Base-by-base conservation (phyloP, 352 stramenopile genomes). In the Blastocystis sp. region DNA sequence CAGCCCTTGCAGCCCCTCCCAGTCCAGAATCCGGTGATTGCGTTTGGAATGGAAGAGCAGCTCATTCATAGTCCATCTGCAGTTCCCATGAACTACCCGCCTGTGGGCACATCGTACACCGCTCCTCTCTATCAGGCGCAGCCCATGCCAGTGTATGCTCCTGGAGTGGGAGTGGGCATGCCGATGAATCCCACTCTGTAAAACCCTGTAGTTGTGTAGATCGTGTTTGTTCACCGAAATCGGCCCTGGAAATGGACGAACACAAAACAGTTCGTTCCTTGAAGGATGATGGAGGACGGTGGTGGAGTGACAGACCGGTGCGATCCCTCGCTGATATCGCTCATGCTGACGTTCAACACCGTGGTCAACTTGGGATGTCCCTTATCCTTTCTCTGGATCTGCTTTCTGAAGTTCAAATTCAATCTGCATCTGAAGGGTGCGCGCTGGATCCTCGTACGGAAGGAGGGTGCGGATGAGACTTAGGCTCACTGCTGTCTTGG, bases 301-400 rank as follows among this genome's bases (percentile, higher is more conserved):
- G 6, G 6, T 17, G 6, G 6, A 14, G 48, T 17, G 48, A 57
- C 48, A 14, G 14, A 17, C 14, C n/a, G 64, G 42, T 28, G 74
- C 21, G 57, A 54, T 0, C 69, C 74, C 14, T 84, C 54, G 10
- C 24, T 69, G 7, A 84, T 84, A 42, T 84, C 74, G 38, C 6
- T 84, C 2, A 61, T 84, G 61, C 34, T 84, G 28, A 84, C 74
- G 57, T 84, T 84, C 69, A 84, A 84, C 42, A 45, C 74, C 21
- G 60, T 84, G 24, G 7, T 84, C 1, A 84, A 84, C 52, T 40
- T 84, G 11, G 28, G 74, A 54, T 45, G 21, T 57, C 74, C 74
- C 1, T 24, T 84, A 21, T 24, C 74, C 17, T 68, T 84, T 52
- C 74, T 68, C 9, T 68, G 48, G 45, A 84, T 84, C 10, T 84